Percentiles rank a stretch among this genome's conserved stretches.
These are phyloP conservation scores for Sporothrix humicola DNA, from an alignment of 2,329 filamentous ascomycete genomes.

Conservation along the genomic window DNA sequence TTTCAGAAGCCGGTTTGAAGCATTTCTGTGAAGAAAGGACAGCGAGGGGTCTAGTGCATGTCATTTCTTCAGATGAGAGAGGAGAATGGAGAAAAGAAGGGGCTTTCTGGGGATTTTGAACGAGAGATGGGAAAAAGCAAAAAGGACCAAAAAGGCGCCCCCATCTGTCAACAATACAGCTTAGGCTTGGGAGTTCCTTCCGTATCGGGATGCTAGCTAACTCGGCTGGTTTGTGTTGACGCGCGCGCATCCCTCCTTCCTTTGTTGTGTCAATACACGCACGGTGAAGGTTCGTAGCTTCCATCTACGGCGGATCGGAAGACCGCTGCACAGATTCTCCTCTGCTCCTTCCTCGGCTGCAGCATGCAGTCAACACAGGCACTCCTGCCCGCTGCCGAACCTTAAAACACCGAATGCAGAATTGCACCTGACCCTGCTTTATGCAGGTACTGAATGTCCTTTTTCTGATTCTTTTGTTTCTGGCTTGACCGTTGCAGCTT, in stretches of 20 bases:
- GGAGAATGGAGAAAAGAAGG: not conserved
- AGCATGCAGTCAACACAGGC: slow-evolving; percentile 10
- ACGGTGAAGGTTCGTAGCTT: not conserved
- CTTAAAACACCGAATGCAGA: slow-evolving; percentile 26
- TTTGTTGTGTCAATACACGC: not conserved
- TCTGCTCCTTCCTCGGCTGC: slow-evolving; percentile 24
- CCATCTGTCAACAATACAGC: slow-evolving; percentile 12
- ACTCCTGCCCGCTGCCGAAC: slow-evolving; percentile 26
- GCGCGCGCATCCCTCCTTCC: slow-evolving; percentile 4
- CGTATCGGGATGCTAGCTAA: not conserved
- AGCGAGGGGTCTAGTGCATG: slow-evolving; percentile 20
- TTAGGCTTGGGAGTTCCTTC: not conserved
- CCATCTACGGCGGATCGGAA: not conserved
- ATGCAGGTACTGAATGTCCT: slow-evolving; percentile 30
- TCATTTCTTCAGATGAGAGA: not conserved
- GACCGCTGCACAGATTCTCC: not conserved
- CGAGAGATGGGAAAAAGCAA: too few species aligned
- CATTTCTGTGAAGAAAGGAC: not conserved
- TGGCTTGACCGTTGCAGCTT: not conserved
- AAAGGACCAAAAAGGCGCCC: not conserved
- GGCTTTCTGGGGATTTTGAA: not conserved
- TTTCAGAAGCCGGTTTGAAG: not conserved
- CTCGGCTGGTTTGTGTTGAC: not conserved
- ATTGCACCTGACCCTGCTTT: slow-evolving; percentile 17
- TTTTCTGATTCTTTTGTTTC: slow-evolving; percentile 11